These are phyloP conservation scores for Rhodotorula sp. DNA, from an alignment of 1,284 basidiomycete species.

Conservation along the genomic window DNA sequence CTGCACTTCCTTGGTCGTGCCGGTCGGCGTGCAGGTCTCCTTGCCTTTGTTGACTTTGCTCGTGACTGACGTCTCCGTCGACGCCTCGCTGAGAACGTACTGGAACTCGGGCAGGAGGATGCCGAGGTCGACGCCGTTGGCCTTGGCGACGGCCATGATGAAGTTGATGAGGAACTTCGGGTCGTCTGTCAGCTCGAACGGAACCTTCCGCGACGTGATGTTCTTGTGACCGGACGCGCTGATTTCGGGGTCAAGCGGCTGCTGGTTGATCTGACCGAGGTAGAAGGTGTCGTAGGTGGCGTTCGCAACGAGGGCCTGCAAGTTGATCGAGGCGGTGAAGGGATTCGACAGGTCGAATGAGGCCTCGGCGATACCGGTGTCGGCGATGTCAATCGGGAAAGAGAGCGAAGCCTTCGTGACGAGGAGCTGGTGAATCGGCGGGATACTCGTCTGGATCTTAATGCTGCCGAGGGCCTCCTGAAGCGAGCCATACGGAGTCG, in stretches of 20 bases:
- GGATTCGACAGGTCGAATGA: conserved; percentile 65
- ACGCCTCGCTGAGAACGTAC: conserved; percentile 42
- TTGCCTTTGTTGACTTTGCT: conserved; percentile 43
- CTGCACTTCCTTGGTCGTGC: conserved; percentile 54
- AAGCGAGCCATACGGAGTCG: conserved; percentile 65
- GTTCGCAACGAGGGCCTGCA: conserved; percentile 60
- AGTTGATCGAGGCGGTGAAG: conserved; percentile 71
- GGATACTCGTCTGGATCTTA: conserved; percentile 62
- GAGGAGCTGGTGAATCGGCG: conserved; percentile 64
- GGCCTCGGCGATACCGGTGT: conserved; percentile 58
- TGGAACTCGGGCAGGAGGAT: conserved; percentile 54
- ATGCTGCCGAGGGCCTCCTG: conserved; percentile 65
- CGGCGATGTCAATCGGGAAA: conserved; percentile 47
- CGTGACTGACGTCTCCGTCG: conserved; percentile 42
- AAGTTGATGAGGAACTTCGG: conserved; percentile 63
- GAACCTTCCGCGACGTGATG: conserved; percentile 62
- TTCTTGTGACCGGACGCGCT: conserved; percentile 62
- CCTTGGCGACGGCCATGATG: conserved; percentile 57
- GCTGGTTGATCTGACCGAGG: conserved; percentile 53
- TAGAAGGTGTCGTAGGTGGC: conserved; percentile 51
- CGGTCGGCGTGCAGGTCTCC: conserved; percentile 51
- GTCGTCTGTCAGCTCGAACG: conserved; percentile 65
- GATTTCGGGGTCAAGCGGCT: conserved; percentile 52
- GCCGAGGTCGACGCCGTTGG: conserved; percentile 62
- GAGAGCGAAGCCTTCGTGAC: conserved; percentile 51